Base-by-base conservation (phyloP, 2,329 filamentous ascomycete genomes). In the Aspergillus thermomutatus region DNA sequence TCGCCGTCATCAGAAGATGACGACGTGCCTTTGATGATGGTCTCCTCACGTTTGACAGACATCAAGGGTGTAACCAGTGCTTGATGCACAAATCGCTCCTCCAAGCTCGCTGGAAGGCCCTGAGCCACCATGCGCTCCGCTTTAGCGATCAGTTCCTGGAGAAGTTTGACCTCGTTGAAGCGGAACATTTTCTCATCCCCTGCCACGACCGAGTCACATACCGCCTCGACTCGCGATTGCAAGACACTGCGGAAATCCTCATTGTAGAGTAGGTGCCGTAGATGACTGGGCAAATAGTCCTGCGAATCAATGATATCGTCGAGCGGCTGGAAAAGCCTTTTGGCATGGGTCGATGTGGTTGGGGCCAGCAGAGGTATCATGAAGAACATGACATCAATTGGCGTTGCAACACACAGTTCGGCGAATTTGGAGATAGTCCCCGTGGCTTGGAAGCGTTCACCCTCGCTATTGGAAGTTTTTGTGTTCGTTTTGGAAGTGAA, bases 141-240 rank as follows among this genome's bases (percentile, higher is more conserved):
- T 72, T 97, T 97, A 19, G 74, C 68, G 6, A 92, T 60, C 0
- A 97, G 68, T 54, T 87, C 80, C 1, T 73, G 68, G 6, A 88
- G 67, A 0, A 97, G 81, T 69, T 92, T 96, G 11, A 80, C 76
- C 66, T 89, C 82, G 64, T 82, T 94, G 25, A 96, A 77, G 11
- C 91, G 85, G 73, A 89, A 96, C 90, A 97, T 91, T 54, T 77
- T 84, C 72, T 97, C 92, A 58, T 90, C 90, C 14, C 89, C 90
- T 0, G 89, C 90, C 34, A 94, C 88, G 10, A 95, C 88, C 0
- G 83, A 88, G 66, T 97, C 92, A 74, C 92, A 96, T 4, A 94
- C 80, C 1, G 78, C 80, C 1, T 79, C 81, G 77, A 96, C 87
- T 37, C 91, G 82, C 10, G 79, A 74, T 66, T 90, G 85, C 0